These are phyloP conservation scores for Pythium rishiriense DNA, from an alignment of 352 stramenopile species.

Conservation along the genomic window DNA sequence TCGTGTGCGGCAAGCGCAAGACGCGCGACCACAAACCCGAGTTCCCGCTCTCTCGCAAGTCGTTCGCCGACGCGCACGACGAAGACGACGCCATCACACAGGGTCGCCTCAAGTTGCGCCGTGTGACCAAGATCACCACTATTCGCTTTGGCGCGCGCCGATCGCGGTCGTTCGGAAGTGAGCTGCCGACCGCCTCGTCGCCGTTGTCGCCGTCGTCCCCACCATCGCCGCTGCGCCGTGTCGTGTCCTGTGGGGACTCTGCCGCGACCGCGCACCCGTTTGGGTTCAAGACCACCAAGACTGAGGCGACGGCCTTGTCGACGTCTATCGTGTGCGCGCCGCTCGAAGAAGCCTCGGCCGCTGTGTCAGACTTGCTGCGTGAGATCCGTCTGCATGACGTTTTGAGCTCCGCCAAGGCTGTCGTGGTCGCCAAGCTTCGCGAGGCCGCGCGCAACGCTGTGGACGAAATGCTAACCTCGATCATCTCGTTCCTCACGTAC, in stretches of 20 bases:
- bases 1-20: conserved; percentile 36
- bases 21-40: conserved; percentile 19
- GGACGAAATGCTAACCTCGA: conserved; percentile 37
- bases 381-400: conserved; percentile 34
- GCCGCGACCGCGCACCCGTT: not conserved
- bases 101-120: conserved; percentile 28
- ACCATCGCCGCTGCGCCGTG: conserved; percentile 24
- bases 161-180: conserved; percentile 20
- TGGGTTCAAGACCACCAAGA: not conserved
- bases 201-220: not conserved
- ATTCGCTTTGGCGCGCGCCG: conserved; percentile 8
- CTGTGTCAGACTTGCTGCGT: conserved; percentile 21
- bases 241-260: conserved; percentile 27
- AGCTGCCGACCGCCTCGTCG: not conserved
- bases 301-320: not conserved
- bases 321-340: not conserved
- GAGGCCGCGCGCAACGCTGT: conserved; percentile 33
- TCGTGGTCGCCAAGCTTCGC: conserved; percentile 31
- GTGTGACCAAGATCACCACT: conserved; percentile 10
- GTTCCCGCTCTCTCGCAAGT: conserved; percentile 22
- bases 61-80: conserved; percentile 1
- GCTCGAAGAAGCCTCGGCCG: conserved; percentile 2
- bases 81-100: conserved; percentile 18
- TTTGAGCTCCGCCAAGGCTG: conserved; percentile 29
- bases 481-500: conserved; percentile 46